A percentile compares a stretch with the other conserved stretches of the same genome.
phyloP scores from a whole-genome alignment of 2,329 filamentous ascomycete species.

The Fusarium floridanum region DNA sequence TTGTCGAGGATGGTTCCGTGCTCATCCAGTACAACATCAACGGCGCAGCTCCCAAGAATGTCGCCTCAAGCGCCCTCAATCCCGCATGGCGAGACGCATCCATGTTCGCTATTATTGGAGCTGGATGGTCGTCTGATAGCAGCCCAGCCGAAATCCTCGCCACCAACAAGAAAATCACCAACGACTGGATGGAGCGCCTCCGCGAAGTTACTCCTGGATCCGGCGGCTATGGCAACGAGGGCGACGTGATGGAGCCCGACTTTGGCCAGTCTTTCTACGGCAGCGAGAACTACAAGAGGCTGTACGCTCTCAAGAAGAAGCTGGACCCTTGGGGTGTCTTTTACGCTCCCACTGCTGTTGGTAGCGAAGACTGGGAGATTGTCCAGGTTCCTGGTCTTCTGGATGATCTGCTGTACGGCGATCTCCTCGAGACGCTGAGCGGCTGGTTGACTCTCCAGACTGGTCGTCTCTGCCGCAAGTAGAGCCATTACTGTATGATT shows the following conservation, averaged over 20 bases:
- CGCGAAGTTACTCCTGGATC: conserved; percentile 32
- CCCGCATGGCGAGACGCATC: conserved; percentile 61
- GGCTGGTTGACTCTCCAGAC: conserved; percentile 33
- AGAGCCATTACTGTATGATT: not conserved
- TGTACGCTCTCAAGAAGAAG: conserved; percentile 49
- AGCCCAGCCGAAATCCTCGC: conserved; percentile 28
- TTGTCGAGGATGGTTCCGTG: conserved; percentile 41
- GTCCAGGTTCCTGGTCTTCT: conserved; percentile 8
- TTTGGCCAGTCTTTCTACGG: conserved; percentile 48
- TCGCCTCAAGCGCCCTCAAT: conserved; percentile 52
- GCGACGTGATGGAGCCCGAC: conserved; percentile 50
- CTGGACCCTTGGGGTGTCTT: conserved; percentile 49
- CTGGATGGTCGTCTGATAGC: conserved; percentile 28
- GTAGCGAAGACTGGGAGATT: conserved; percentile 34
- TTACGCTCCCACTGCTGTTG: conserved; percentile 31
- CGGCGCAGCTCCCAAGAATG: conserved; percentile 27
- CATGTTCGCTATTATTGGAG: conserved; percentile 51
- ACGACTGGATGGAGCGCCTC: conserved; percentile 33
- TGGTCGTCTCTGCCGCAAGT: conserved; percentile 28
- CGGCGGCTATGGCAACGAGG: conserved; percentile 51
- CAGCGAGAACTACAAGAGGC: conserved; percentile 41
- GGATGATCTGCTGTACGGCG: conserved; percentile 16
- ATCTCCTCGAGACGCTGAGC: conserved; percentile 28
- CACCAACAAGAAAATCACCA: conserved; percentile 44
- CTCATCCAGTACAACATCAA: conserved; percentile 45